Evolutionary conservation across 2,329 filamentous ascomycete genomes (phyloP), one percentile per base, ranked within the genome.

Genomic region (Apiospora marii): DNA sequence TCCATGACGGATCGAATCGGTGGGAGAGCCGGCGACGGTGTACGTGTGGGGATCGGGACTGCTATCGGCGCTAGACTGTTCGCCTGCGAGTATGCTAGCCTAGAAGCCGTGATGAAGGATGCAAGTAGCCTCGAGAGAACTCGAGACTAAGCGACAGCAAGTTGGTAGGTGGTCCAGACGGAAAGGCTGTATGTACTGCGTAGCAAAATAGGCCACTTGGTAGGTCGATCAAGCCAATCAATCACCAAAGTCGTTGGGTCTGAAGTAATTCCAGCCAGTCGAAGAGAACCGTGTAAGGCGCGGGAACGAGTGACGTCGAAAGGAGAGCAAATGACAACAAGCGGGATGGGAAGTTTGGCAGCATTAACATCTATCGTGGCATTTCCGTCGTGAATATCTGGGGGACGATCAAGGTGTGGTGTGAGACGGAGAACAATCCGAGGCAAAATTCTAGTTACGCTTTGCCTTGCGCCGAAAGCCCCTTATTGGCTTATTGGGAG

Each of bases 1-100:
- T 88, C 86, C 77, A 88, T 87, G 85, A 88, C 88, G 68, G 76
- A 72, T 74, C 75, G 78, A 51, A 78, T 75, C 49, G 76, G 73
- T 19, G 77, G 76, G 51, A 80, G 72, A 71, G 74, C 74, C 27
- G 75, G 74, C 64, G 74, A 78, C 68, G 73, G 72, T 70, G 68
- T 73, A 43, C 75, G 75, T 70, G 78, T 76, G 44, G 74, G 74
- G 67, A 74, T 74, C 34, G 75, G 73, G 44, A 74, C 72, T 51
- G 74, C 71, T 67, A 76, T 76, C 70, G 76, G 74, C 68, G 75
- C 74, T 53, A 76, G 73, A 73, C 74, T 77, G 53, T 76, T 70
- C 70, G 74, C 76, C 72, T 72, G 71, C 70, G 74, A 70, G 46
- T 71, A 75, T 72, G 74, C 76, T 58, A 75, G 73, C 75, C 74